phyloP scores from a whole-genome alignment of 2,329 filamentous ascomycete genomes.

The Dichotomopilus funicola region DNA sequence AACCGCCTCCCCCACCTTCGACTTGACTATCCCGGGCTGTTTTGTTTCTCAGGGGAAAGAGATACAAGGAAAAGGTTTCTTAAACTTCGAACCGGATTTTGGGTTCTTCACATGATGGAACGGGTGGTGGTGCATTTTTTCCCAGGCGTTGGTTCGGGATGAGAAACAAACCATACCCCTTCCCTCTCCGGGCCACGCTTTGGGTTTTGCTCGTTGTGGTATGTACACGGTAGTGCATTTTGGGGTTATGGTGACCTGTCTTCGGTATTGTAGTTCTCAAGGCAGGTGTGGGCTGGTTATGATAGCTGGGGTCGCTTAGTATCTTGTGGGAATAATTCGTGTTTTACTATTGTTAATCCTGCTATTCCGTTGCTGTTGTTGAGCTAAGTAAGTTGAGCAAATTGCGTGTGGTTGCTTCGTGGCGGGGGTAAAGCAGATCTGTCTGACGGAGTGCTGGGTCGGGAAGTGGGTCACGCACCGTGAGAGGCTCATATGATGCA shows the following conservation, averaged over 20 bases:
- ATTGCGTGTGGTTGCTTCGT: background rate
- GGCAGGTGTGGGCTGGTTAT: background rate
- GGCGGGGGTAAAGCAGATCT: too few relatives aligned
- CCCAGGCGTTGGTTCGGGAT: conserved; percentile 8
- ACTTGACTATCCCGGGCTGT: background rate
- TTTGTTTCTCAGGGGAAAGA: too few relatives aligned
- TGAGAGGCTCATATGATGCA: too few relatives aligned
- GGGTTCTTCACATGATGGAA: background rate
- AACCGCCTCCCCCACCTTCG: background rate
- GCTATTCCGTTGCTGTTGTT: background rate
- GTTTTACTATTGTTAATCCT: background rate
- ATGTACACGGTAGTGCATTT: too few relatives aligned
- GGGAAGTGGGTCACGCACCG: too few relatives aligned
- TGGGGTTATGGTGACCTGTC: too few relatives aligned
- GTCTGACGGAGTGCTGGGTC: too few relatives aligned
- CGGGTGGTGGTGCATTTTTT: conserved; percentile 5
- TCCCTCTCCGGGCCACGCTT: background rate
- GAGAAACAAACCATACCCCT: conserved; percentile 7
- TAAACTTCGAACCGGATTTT: background rate
- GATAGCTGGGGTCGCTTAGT: background rate
- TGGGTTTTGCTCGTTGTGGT: background rate
- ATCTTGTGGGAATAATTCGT: background rate
- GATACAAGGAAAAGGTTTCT: too few relatives aligned
- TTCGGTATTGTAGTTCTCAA: too few relatives aligned
- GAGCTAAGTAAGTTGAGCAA: too few relatives aligned